These are phyloP conservation scores for Fusarium haematococcum DNA, from an alignment of 2,329 filamentous ascomycete genomes.

Conservation along the genomic window DNA sequence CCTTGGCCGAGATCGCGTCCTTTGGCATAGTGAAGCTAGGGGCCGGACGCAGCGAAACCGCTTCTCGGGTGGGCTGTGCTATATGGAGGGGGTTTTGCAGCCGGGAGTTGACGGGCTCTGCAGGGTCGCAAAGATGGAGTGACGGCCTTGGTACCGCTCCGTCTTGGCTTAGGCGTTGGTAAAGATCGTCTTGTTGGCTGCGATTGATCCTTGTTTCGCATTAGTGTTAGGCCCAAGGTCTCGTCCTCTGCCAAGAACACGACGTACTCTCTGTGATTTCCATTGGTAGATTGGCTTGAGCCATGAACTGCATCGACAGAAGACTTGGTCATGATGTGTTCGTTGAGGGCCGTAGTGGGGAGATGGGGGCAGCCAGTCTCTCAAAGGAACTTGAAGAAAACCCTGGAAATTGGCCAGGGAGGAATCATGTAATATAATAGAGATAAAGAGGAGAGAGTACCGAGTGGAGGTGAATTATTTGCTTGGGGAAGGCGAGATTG, in stretches of 20 bases:
- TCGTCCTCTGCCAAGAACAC: not conserved
- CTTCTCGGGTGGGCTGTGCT: not conserved
- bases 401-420: not conserved
- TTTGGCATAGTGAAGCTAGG: not conserved
- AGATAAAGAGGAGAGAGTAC: not conserved
- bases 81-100: not conserved
- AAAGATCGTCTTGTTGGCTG: not conserved
- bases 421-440: accelerated
- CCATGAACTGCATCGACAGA: not conserved
- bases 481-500: not conserved
- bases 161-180: not conserved
- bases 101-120: not conserved
- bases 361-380: not conserved
- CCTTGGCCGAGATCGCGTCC: not conserved
- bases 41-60: not conserved
- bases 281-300: not conserved
- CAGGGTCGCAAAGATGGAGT: not conserved
- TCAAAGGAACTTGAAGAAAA: not conserved
- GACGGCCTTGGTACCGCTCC: not conserved
- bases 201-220: not conserved
- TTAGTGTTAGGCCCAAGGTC: not conserved
- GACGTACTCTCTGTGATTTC: not conserved
- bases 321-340: not conserved
- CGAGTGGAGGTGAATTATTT: not conserved
- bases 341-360: not conserved